Evolutionary conservation across 2,329 filamentous ascomycete genomes (phyloP).

Genomic region (Diaporthe caulivora): DNA sequence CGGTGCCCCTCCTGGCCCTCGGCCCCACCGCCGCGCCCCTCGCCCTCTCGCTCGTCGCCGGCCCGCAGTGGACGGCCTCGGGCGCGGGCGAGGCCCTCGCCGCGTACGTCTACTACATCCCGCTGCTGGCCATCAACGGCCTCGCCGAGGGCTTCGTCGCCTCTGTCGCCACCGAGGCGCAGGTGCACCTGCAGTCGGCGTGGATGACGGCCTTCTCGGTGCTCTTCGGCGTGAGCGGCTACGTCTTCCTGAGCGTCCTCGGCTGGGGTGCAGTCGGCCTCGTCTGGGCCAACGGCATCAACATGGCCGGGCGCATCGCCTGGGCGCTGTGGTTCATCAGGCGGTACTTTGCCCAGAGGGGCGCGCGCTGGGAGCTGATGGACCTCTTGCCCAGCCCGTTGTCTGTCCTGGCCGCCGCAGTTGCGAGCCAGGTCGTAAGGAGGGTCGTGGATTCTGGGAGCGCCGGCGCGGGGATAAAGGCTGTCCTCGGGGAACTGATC

Average conservation of each 20-base stretch:
- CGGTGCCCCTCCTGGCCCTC: slow-evolving; percentile 74
- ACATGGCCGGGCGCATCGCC: slow-evolving; percentile 86
- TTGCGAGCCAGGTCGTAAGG: slow-evolving; percentile 57
- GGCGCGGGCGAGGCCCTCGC: slow-evolving; percentile 81
- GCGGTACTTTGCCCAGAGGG: slow-evolving; percentile 68
- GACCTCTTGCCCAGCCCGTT: slow-evolving; percentile 58
- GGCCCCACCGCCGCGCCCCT: slow-evolving; percentile 82
- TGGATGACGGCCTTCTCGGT: slow-evolving; percentile 89
- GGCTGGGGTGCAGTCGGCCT: slow-evolving; percentile 82
- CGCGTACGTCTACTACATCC: slow-evolving; percentile 92
- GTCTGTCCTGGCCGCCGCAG: slow-evolving; percentile 58
- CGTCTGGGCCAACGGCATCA: slow-evolving; percentile 88
- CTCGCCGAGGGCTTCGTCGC: slow-evolving; percentile 93
- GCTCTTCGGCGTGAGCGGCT: slow-evolving; percentile 81
- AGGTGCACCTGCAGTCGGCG: slow-evolving; percentile 81
- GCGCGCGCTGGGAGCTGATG: slow-evolving; percentile 54
- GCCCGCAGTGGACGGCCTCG: slow-evolving; percentile 79
- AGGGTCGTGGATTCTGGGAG: slow-evolving; percentile 45
- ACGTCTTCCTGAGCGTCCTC: slow-evolving; percentile 77
- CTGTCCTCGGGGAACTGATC: slow-evolving; percentile 51
- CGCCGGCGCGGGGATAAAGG: slow-evolving; percentile 47
- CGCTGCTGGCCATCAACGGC: slow-evolving; percentile 91
- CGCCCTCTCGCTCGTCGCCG: slow-evolving; percentile 81
- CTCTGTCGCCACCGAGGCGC: slow-evolving; percentile 80
- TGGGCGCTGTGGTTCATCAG: slow-evolving; percentile 85